Base-by-base conservation (phyloP, 2,329 filamentous ascomycete species). In the Aspergillus piperis region DNA sequence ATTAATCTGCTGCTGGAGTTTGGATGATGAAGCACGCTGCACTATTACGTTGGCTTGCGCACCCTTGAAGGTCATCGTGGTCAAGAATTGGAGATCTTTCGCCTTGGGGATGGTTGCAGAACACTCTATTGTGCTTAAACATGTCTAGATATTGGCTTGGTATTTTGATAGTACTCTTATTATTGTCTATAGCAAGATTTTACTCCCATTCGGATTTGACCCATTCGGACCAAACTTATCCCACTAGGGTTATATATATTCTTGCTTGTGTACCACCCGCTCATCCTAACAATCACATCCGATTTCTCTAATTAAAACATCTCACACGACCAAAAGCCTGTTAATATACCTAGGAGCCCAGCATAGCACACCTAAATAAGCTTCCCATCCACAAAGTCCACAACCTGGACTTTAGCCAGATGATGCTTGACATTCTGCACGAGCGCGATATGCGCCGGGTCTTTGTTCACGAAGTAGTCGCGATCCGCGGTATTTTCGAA, bases 381-480 rank as follows among this genome's bases (percentile, higher is more conserved):
- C 5, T 50, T 32, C 23, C 47, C 47, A 32, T 50, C 58, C 6
- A 60, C 60, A 11, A 55, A 55, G 15, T 55, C 53, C n/a, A 55
- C 53, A 11, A 55, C 53, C 8, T 44, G 25, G 5, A 55, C 53
- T 25, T 47, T 44, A 6, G 25, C 41, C 17, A 55, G 10, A 19
- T 23, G n/a, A 27, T 30, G n/a, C 17, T 47, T 19, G 23, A 55
- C 23, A 21, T 47, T 32, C 17, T 44, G 27, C 42, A 42, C 39
- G 1, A 44, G n/a, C 13, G n/a, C 25, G 7, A 55, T 32, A 21
- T 55, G 53, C 7, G 42, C 39, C n/a, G 53, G 41, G 15, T 55
- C 53, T 8, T 32, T 21, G 15, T 42, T 21, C 23, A 55, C 53
- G 8, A 44, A 55, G 13, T 55, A 55, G 53, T 55, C 41, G n/a